Evolutionary conservation across 768 basidiomycete species (phyloP).

Genomic region (Dioszegia crocea): DNA sequence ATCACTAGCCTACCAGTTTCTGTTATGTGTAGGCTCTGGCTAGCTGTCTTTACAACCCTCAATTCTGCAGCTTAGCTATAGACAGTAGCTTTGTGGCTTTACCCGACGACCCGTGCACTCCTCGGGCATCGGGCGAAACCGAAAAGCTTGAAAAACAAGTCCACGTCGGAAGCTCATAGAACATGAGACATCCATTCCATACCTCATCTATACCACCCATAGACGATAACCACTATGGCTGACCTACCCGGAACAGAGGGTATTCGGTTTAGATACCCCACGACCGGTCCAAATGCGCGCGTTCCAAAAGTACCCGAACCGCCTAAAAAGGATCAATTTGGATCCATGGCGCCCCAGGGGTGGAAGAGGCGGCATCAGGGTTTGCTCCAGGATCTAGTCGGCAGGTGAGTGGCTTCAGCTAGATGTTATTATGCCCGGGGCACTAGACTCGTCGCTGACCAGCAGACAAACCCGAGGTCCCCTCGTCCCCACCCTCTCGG

Average conservation of each 20-base stretch:
- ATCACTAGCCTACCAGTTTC: too few species aligned
- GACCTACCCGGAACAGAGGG: slow-evolving; percentile 44
- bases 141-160: background rate
- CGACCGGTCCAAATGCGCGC: slow-evolving; percentile 38
- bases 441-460: background rate
- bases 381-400: slow-evolving; percentile 45
- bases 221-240: slow-evolving; percentile 22
- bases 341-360: slow-evolving; percentile 28
- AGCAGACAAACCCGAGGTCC: slow-evolving; percentile 54
- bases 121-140: slow-evolving; percentile 6
- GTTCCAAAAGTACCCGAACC: slow-evolving; percentile 11
- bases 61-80: too few species aligned
- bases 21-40: too few species aligned
- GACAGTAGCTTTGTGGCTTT: too few species aligned
- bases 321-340: slow-evolving; percentile 36
- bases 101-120: too few species aligned
- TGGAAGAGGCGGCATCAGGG: slow-evolving; percentile 48
- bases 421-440: background rate
- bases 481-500: slow-evolving; percentile 78
- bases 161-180: background rate
- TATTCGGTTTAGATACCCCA: slow-evolving; percentile 45
- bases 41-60: too few species aligned
- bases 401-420: slow-evolving; percentile 34
- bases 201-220: background rate
- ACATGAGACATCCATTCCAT: too few species aligned